A percentile compares a stretch with the other conserved stretches of the same genome.
These are phyloP conservation scores for Hygrophorus pudorinus DNA, from an alignment of 768 basidiomycete species.

Conservation along the genomic window DNA sequence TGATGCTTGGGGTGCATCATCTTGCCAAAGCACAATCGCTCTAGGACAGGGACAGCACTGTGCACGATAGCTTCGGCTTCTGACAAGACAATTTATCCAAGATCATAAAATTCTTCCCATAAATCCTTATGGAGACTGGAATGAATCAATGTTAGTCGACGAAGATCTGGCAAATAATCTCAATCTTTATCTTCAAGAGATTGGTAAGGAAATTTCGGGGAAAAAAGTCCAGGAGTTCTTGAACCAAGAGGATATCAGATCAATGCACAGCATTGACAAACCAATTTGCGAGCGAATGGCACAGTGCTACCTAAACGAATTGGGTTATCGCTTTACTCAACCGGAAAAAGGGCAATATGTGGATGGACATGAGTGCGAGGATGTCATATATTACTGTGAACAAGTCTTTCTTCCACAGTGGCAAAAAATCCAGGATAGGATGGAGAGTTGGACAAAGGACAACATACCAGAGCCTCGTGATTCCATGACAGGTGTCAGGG, in stretches of 20 bases:
- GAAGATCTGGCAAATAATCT: constrained; percentile 17
- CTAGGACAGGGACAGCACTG: too few relatives aligned
- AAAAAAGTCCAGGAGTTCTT: constrained; percentile 13
- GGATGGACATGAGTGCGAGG: constrained; percentile 23
- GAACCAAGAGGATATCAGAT: constrained; percentile 7
- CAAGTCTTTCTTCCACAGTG: constrained; percentile 13
- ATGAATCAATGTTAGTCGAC: constrained; percentile 14
- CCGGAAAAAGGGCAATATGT: constrained; percentile 17
- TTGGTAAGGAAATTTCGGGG: constrained; percentile 14
- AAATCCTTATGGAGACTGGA: too few relatives aligned
- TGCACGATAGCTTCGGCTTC: too few relatives aligned
- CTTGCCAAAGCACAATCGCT: too few relatives aligned
- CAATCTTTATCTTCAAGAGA: constrained; percentile 8
- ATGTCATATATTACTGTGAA: constrained; percentile 22
- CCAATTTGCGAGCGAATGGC: constrained; percentile 10
- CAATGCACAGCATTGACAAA: constrained; percentile 6
- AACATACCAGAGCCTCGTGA: neutral
- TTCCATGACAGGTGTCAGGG: neutral
- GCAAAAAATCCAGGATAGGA: constrained; percentile 5
- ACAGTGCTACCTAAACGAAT: constrained; percentile 12
- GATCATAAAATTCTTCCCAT: constrained; percentile 14
- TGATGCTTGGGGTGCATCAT: too few relatives aligned
- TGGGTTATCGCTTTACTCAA: constrained; percentile 10
- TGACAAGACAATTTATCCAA: too few relatives aligned
- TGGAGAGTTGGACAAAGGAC: constrained; percentile 5